A percentile compares a stretch with the other conserved stretches of the same genome.
Conservation (phyloP, 768 basidiomycete species). For the Lentinula edodes region DNA sequence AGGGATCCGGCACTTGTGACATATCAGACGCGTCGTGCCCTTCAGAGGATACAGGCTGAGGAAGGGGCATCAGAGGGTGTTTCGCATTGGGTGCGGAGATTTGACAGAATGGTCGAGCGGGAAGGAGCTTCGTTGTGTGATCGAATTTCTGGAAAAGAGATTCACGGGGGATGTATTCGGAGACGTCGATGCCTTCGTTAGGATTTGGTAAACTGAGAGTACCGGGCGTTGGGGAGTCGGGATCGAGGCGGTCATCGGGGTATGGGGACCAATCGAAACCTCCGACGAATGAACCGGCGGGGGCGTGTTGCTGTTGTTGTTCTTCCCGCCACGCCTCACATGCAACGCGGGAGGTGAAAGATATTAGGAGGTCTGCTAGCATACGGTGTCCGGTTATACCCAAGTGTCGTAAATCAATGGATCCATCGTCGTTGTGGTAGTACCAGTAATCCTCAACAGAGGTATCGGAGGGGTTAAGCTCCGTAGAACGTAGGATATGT, state of each 20-base stretch:
- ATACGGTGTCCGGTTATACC: constrained; percentile 1
- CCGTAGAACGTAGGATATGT: neutral
- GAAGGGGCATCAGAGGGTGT: neutral
- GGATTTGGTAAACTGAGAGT: neutral
- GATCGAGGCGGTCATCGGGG: neutral
- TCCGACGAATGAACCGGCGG: neutral
- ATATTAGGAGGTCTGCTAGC: neutral
- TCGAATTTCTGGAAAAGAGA: constrained; percentile 2
- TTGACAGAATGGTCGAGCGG: neutral
- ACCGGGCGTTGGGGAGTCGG: too few relatives aligned
- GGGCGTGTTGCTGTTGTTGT: neutral
- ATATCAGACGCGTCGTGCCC: neutral
- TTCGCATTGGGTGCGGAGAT: neutral
- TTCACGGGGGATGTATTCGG: neutral
- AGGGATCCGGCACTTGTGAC: too few relatives aligned
- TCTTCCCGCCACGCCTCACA: constrained; percentile 3
- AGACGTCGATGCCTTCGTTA: neutral
- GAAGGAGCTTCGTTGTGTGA: neutral
- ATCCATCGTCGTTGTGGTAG: neutral
- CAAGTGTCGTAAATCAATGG: constrained; percentile 1
- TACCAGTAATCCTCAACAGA: constrained; percentile 3
- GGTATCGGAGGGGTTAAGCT: neutral
- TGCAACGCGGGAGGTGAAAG: neutral
- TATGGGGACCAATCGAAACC: neutral
- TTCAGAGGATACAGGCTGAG: neutral